phyloP scores from a whole-genome alignment of 2,329 filamentous ascomycete species.

The Aspergillus calidoustus region DNA sequence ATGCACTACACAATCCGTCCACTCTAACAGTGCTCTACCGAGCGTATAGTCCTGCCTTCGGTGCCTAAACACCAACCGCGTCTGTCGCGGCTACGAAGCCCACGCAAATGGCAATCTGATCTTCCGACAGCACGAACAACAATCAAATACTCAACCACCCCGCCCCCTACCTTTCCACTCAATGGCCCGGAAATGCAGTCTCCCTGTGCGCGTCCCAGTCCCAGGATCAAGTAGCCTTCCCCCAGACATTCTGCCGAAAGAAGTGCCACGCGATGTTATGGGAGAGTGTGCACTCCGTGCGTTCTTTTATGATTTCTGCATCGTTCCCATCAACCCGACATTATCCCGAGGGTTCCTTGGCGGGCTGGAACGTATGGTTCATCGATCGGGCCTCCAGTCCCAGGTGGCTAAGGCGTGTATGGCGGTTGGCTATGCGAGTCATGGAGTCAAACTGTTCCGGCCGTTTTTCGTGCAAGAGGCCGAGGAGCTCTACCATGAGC shows the following conservation, averaged over 20 bases:
- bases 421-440: conserved; percentile 12
- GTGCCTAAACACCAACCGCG: conserved; percentile 9
- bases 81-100: conserved; percentile 9
- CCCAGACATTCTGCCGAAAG: background rate
- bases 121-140: conserved; percentile 6
- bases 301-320: conserved; percentile 13
- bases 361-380: conserved; percentile 1
- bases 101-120: background rate
- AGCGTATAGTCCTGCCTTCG: conserved; percentile 7
- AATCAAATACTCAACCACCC: background rate
- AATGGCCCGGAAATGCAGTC: conserved; percentile 11
- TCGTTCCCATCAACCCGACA: background rate
- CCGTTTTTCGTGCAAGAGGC: conserved; percentile 4
- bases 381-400: background rate
- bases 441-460: conserved; percentile 4
- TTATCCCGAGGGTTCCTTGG: conserved; percentile 7
- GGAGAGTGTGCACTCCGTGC: conserved; percentile 3
- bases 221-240: conserved; percentile 1
- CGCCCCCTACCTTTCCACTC: background rate
- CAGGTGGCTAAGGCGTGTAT: conserved; percentile 10
- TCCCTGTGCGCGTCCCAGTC: background rate
- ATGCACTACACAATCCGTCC: background rate
- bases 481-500: conserved; percentile 3
- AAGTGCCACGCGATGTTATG: background rate
- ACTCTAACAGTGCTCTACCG: background rate